Base-by-base conservation (phyloP, 129 eudicot species). In the Flaveria bidentis region DNA sequence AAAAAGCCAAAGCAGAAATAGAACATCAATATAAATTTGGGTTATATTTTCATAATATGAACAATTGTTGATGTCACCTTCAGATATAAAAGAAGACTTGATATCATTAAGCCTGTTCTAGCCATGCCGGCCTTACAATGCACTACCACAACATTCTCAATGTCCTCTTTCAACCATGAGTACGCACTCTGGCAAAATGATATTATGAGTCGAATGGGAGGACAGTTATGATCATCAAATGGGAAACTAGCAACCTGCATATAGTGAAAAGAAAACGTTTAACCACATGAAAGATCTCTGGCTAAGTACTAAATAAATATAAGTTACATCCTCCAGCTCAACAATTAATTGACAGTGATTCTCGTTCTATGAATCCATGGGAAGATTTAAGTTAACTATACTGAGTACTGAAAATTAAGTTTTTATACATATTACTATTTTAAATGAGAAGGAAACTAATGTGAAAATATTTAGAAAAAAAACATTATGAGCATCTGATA, bases 91-190 rank as follows among this genome's bases (percentile, higher is more conserved):
- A 93, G 96, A 78, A 93, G 97, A 80, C 98, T 93, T 50, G 98
- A 90, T 49, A 93, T 93, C 98, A 93, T 93, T 78, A 93, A 82
- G 7, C 98, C 98, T 2, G 98, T 93, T 84, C 98, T 88, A 72
- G 97, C 98, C 98, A 93, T 93, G 80, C 98, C 98, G 22, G 98
- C 98, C 79, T 93, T 93, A 83, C 98, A 93, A 69, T 93, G 98
- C 78, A 93, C 98, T 51, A 90, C 98, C 73, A 93, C 97, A 72
- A 93, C 96, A 87, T 93, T 90, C 49, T 93, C 97, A 75, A 93
- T 93, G 87, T 93, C 98, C 84, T 93, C 92, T 84, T 93, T 93
- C 88, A 93, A 84, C 98, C 97, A 93, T 42, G 98, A 85, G 82
- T 90, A 93, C 25, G 98, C 98, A 87, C 98, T 93, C 76, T 88